A percentile compares a stretch with the other conserved stretches of the same genome.
Evolutionary conservation across 805 yeast species (phyloP).

Genomic region (Ogataea haglerorum): DNA sequence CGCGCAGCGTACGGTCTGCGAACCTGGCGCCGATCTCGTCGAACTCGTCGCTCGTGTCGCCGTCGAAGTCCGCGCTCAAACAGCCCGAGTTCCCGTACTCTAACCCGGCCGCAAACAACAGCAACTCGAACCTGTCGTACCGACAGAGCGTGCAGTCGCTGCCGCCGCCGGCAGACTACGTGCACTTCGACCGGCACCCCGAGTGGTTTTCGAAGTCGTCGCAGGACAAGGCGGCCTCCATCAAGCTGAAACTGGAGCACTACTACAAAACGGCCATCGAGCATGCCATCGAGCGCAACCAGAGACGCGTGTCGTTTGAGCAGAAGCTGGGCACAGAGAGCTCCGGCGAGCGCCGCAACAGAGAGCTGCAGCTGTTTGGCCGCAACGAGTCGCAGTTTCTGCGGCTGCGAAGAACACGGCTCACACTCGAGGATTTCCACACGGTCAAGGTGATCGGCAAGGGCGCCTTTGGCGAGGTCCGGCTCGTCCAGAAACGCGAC

Average conservation of each 20-base stretch:
- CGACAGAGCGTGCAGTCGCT: conserved; percentile 12
- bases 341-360: conserved; percentile 79
- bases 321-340: conserved; percentile 65
- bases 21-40: conserved; percentile 31
- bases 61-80: conserved; percentile 20
- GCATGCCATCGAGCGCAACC: conserved; percentile 94
- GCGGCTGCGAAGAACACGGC: conserved; percentile 78
- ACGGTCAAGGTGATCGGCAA: conserved; percentile 92
- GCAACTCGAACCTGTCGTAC: conserved; percentile 27
- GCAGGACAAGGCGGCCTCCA: conserved; percentile 81
- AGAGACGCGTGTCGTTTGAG: conserved; percentile 83
- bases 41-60: conserved; percentile 28
- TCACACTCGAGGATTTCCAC: conserved; percentile 76
- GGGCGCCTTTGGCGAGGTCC: conserved; percentile 97
- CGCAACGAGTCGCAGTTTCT: conserved; percentile 84
- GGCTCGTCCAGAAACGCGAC: conserved; percentile 89
- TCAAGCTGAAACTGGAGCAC: conserved; percentile 77
- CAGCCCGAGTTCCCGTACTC: conserved; percentile 22
- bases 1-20: conserved; percentile 31
- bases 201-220: conserved; percentile 67
- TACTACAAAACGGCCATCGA: conserved; percentile 80
- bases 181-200: conserved; percentile 79
- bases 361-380: conserved; percentile 81
- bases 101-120: conserved; percentile 26
- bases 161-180: conserved; percentile 42